Evolutionary conservation across 2,329 filamentous ascomycete genomes (phyloP).

Genomic region (Xylaria sp.): DNA sequence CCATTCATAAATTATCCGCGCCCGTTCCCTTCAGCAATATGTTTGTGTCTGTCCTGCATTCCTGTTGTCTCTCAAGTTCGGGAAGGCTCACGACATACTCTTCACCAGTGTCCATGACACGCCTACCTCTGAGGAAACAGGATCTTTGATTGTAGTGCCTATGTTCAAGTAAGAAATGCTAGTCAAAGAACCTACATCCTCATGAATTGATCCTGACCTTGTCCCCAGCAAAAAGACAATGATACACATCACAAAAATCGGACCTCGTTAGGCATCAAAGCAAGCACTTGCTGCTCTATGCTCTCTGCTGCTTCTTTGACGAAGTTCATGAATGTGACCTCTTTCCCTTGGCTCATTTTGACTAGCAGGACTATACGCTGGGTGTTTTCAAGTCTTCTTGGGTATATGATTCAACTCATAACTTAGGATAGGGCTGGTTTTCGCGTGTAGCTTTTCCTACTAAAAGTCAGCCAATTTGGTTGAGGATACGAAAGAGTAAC

Average conservation of each 20-base stretch:
- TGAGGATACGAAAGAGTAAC: conserved; percentile 1
- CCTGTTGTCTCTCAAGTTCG: not conserved
- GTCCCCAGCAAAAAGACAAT: conserved; percentile 10
- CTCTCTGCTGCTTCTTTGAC: not conserved
- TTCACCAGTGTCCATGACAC: not conserved
- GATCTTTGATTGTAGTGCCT: conserved; percentile 23
- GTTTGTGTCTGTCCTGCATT: too few species aligned
- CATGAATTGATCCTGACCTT: conserved; percentile 17
- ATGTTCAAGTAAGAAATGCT: conserved; percentile 18
- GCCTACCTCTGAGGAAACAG: not conserved
- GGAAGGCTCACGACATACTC: not conserved
- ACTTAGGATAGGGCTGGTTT: conserved; percentile 6
- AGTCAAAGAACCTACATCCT: conserved; percentile 24
- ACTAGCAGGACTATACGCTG: not conserved
- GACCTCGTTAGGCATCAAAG: not conserved
- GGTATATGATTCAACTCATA: conserved; percentile 15
- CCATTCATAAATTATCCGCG: too few species aligned
- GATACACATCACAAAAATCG: conserved; percentile 19
- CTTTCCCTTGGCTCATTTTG: not conserved
- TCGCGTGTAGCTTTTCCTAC: conserved; percentile 1
- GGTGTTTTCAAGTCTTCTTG: not conserved
- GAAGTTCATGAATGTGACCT: not conserved
- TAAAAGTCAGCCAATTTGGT: conserved; percentile 17
- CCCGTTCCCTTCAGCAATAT: too few species aligned
- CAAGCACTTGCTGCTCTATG: not conserved